These are phyloP conservation scores for Clavispora phyllophila DNA, from an alignment of 805 yeast species.

Conservation along the genomic window DNA sequence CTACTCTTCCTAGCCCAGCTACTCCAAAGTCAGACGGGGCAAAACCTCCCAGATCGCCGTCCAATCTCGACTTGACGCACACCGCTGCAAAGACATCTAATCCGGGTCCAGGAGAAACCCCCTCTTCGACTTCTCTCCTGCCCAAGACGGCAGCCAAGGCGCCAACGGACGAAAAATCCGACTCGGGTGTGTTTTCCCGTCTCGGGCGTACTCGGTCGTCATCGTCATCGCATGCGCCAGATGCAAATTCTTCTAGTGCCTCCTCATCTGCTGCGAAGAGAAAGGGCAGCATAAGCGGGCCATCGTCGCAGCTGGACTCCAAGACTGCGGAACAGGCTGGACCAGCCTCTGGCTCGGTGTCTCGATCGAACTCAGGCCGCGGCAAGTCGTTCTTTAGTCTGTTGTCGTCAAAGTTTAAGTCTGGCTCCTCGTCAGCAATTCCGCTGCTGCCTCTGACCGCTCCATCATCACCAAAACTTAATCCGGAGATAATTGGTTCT, in stretches of 20 bases:
- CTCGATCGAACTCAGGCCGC: conserved; percentile 8
- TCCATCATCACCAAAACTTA: conserved; percentile 6
- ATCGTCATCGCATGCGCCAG: conserved; percentile 14
- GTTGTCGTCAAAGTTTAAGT: conserved; percentile 36
- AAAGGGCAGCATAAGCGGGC: conserved; percentile 7
- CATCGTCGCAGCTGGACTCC: background rate
- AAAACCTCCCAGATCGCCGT: background rate
- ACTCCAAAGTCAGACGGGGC: background rate
- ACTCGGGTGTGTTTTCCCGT: background rate
- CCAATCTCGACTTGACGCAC: background rate
- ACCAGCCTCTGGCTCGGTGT: background rate
- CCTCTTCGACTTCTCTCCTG: background rate
- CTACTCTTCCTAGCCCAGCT: background rate
- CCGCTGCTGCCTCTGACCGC: background rate
- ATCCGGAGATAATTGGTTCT: conserved; percentile 11
- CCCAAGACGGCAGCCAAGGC: conserved; percentile 1
- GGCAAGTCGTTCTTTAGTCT: conserved; percentile 31
- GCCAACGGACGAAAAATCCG: background rate
- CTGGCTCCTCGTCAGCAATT: conserved; percentile 3
- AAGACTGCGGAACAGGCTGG: background rate
- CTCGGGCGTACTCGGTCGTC: conserved; percentile 21
- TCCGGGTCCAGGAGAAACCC: background rate
- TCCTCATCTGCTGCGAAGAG: conserved; percentile 8
- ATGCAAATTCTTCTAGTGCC: conserved; percentile 3
- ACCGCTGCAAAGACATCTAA: background rate